phyloP scores from a whole-genome alignment of 1,284 basidiomycete genomes.

The Austroboletus rostrupii region DNA sequence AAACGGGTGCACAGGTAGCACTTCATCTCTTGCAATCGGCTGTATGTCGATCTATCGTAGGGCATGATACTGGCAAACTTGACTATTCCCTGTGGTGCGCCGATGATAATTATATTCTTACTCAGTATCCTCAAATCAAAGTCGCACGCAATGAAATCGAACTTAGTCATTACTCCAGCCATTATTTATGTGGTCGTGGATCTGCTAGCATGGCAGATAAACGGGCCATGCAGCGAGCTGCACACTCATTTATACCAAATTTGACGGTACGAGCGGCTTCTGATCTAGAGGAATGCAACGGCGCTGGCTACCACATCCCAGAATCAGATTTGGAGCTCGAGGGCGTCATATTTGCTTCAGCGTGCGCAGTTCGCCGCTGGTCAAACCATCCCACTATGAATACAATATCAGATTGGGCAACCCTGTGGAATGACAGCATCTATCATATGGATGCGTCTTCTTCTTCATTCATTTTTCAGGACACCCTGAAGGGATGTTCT shows the following conservation, averaged over 20 bases:
- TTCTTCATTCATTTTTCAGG: neutral
- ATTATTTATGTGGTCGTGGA: neutral
- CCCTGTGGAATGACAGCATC: neutral
- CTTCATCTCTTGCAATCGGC: slow-evolving; percentile 36
- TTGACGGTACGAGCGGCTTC: neutral
- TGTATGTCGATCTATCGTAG: slow-evolving; percentile 35
- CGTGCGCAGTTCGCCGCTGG: neutral
- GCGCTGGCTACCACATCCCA: neutral
- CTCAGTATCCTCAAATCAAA: neutral
- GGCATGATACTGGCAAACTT: slow-evolving; percentile 10
- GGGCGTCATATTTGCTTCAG: neutral
- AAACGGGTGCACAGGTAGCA: slow-evolving; percentile 43
- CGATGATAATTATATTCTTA: neutral
- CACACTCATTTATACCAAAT: neutral
- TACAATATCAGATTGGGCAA: neutral
- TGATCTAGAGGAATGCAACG: neutral
- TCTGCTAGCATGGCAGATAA: too few relatives aligned
- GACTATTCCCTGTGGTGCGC: slow-evolving; percentile 27
- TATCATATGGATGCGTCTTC: neutral
- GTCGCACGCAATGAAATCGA: neutral
- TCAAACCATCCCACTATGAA: neutral
- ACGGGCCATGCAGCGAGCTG: neutral
- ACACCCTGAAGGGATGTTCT: neutral
- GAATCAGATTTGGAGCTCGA: slow-evolving; percentile 1
- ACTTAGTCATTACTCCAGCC: neutral